These are phyloP conservation scores for Asterionellopsis glacialis DNA, from an alignment of 108 stramenopile species.

Conservation along the genomic window DNA sequence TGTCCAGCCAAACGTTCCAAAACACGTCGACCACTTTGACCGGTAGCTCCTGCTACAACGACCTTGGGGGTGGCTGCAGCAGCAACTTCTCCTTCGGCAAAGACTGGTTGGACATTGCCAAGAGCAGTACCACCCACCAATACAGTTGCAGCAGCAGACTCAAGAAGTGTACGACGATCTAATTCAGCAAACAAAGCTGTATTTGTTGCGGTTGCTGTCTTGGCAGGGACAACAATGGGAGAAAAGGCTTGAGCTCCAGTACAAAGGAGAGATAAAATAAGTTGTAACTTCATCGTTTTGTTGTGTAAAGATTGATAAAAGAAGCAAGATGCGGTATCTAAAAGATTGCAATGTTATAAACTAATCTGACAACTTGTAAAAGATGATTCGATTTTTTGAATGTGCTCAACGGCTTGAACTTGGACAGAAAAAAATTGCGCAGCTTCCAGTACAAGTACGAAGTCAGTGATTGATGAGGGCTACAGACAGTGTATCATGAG, in stretches of 20 bases:
- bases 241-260: neutral
- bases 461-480: no score
- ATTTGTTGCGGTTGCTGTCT: neutral
- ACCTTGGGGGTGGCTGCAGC: conserved; percentile 21
- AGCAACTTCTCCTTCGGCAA: conserved; percentile 1
- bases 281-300: neutral
- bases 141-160: neutral
- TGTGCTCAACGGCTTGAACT: no score
- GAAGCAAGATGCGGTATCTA: no score
- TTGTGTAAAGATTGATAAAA: no score
- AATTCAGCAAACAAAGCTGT: neutral
- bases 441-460: no score
- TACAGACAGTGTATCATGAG: no score
- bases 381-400: no score
- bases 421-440: no score
- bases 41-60: conserved; percentile 79
- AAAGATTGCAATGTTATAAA: no score
- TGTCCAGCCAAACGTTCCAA: conserved; percentile 55
- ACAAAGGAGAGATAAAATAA: neutral
- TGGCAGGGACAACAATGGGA: neutral
- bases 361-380: no score
- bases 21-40: conserved; percentile 75
- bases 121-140: no score
- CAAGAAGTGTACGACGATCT: neutral
- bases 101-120: no score